phyloP scores from a whole-genome alignment of 2,329 filamentous ascomycete genomes.

The Chrysosporium keratinophilum region DNA sequence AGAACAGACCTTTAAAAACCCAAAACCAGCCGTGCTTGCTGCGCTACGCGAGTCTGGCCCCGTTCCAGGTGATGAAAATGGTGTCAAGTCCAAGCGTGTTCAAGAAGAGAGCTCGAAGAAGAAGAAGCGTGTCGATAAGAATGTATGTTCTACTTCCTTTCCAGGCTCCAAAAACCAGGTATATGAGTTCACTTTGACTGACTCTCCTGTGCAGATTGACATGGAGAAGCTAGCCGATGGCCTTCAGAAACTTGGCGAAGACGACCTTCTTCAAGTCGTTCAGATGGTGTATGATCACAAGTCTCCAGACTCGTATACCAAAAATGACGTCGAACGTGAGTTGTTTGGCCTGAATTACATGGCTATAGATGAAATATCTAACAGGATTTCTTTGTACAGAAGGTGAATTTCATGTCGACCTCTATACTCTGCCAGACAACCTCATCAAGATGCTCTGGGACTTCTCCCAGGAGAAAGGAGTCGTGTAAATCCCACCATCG shows the following conservation, averaged over 20 bases:
- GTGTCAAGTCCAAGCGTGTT: constrained; percentile 51
- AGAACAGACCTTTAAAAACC: constrained; percentile 71
- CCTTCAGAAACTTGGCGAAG: constrained; percentile 77
- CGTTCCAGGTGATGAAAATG: constrained; percentile 62
- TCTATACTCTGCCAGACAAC: constrained; percentile 88
- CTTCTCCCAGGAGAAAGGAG: constrained; percentile 49
- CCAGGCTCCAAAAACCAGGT: too few relatives aligned
- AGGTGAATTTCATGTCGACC: constrained; percentile 94
- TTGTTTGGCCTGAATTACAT: constrained; percentile 18
- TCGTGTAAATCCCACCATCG: constrained; percentile 21
- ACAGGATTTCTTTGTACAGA: constrained; percentile 40
- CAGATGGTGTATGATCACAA: constrained; percentile 99
- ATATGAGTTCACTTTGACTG: neutral
- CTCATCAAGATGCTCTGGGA: constrained; percentile 95
- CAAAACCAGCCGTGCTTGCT: constrained; percentile 72
- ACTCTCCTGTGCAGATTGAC: constrained; percentile 48
- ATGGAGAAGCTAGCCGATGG: constrained; percentile 96
- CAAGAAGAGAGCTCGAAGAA: constrained; percentile 60
- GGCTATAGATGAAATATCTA: neutral
- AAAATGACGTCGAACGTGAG: constrained; percentile 92
- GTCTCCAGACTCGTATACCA: constrained; percentile 83
- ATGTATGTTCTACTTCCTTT: constrained; percentile 30
- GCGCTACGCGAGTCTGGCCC: constrained; percentile 73
- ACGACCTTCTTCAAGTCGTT: constrained; percentile 87
- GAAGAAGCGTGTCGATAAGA: constrained; percentile 58